Percentiles rank a stretch among this genome's conserved stretches.
Evolutionary conservation across 192 early-diverging fungal genomes (phyloP).

Genomic region (Kappamyces sp.): DNA sequence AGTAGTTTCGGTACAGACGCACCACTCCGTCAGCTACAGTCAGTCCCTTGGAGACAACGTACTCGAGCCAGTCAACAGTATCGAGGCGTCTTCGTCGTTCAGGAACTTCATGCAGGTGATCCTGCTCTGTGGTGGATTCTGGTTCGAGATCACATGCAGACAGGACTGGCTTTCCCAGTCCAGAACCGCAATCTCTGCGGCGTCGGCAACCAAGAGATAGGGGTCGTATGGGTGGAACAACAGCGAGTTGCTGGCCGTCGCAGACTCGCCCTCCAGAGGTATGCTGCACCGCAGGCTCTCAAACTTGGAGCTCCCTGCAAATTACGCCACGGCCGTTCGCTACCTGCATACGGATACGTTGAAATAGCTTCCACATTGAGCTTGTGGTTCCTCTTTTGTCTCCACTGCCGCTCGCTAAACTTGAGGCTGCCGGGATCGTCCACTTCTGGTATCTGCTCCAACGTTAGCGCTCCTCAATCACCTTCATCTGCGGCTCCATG

Average conservation of each 20-base stretch:
- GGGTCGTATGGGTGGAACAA: conserved; percentile 82
- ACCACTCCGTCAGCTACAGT: conserved; percentile 69
- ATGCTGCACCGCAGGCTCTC: conserved; percentile 13
- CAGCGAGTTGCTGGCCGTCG: conserved; percentile 24
- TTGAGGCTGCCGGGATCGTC: conserved; percentile 76
- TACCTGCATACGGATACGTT: background rate
- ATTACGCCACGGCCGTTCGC: background rate
- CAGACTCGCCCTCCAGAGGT: conserved; percentile 26
- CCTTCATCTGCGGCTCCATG: conserved; percentile 80
- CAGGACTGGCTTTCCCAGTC: conserved; percentile 60
- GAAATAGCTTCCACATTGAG: conserved; percentile 9
- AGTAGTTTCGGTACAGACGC: conserved; percentile 67
- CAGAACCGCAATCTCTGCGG: conserved; percentile 53
- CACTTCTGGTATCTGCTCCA: conserved; percentile 54
- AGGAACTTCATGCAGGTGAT: conserved; percentile 77
- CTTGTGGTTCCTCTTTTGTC: conserved; percentile 61
- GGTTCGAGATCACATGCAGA: conserved; percentile 62
- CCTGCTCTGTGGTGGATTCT: conserved; percentile 59
- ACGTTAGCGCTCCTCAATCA: conserved; percentile 24
- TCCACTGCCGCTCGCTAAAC: conserved; percentile 69
- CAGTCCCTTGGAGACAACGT: no score
- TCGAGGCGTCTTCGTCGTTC: conserved; percentile 82
- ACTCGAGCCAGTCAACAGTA: conserved; percentile 83
- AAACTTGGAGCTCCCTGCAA: conserved; percentile 15
- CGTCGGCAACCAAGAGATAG: conserved; percentile 72